phyloP scores from a whole-genome alignment of 129 eudicot species.

The Erigeron canadensis region DNA sequence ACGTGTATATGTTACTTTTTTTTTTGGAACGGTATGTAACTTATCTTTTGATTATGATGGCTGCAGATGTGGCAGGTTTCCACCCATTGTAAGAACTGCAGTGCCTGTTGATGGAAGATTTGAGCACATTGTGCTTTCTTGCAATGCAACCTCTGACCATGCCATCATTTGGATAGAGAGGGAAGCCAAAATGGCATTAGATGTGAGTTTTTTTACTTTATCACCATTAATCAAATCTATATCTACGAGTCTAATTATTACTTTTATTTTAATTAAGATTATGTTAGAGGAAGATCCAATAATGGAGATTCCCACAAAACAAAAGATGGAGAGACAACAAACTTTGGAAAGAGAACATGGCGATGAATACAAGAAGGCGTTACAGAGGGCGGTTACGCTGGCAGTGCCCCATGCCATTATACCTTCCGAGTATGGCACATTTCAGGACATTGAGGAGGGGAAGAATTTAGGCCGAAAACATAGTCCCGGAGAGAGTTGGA shows the following conservation, averaged over 20 bases:
- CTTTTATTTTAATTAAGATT: slow-evolving; percentile 31
- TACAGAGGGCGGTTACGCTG: slow-evolving; percentile 60
- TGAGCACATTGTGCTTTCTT: slow-evolving; percentile 83
- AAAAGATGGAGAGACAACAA: slow-evolving; percentile 77
- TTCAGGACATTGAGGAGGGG: slow-evolving; percentile 48
- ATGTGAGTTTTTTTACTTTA: slow-evolving; percentile 40
- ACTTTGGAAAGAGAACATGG: slow-evolving; percentile 57
- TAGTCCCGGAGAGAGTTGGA: slow-evolving; percentile 57
- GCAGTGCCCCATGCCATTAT: slow-evolving; percentile 63
- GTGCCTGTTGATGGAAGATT: slow-evolving; percentile 93
- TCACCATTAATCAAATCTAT: background rate
- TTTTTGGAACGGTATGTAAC: background rate
- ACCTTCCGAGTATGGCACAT: slow-evolving; percentile 71
- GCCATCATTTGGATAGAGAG: slow-evolving; percentile 85
- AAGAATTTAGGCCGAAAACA: slow-evolving; percentile 31
- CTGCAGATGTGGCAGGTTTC: slow-evolving; percentile 76
- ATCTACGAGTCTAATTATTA: background rate
- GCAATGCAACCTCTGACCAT: slow-evolving; percentile 85
- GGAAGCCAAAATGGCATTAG: slow-evolving; percentile 70
- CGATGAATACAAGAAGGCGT: slow-evolving; percentile 62
- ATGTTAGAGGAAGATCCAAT: slow-evolving; percentile 59
- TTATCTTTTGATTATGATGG: slow-evolving; percentile 13
- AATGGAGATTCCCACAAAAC: slow-evolving; percentile 60
- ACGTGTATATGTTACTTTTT: background rate
- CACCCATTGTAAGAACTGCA: slow-evolving; percentile 80